These are phyloP conservation scores for Penicillium roqueforti DNA, from an alignment of 495 filamentous ascomycete species.

Conservation along the genomic window DNA sequence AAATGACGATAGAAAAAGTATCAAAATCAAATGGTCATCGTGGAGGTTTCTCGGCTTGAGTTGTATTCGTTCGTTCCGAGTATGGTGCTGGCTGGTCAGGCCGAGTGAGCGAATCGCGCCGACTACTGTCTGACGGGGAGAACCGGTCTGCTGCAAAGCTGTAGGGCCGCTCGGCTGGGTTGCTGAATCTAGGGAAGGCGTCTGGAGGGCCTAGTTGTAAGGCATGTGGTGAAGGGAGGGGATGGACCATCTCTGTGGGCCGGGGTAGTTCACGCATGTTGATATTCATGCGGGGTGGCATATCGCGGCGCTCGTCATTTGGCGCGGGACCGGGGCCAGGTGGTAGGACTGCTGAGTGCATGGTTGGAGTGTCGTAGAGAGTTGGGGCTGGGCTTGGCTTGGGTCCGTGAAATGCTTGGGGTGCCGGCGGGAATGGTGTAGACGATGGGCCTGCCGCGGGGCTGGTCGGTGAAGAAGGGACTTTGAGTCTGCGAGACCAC, in stretches of 20 bases:
- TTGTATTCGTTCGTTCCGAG: conserved; percentile 14
- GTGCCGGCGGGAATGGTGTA: not conserved
- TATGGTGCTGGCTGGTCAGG: conserved; percentile 15
- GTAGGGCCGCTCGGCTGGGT: conserved; percentile 16
- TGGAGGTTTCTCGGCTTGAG: conserved; percentile 20
- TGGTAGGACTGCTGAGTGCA: conserved; percentile 5
- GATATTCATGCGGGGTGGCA: conserved; percentile 22
- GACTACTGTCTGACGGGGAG: conserved; percentile 28
- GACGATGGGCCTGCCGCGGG: conserved; percentile 14
- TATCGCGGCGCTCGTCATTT: conserved; percentile 20
- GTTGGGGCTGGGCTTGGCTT: not conserved
- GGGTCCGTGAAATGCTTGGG: conserved; percentile 9
- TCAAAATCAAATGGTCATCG: conserved; percentile 8
- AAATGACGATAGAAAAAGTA: not conserved
- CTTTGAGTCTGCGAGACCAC: conserved; percentile 30
- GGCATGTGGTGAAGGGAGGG: conserved; percentile 32
- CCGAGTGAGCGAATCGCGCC: conserved; percentile 23
- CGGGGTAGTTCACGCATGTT: conserved; percentile 35
- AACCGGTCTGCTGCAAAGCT: conserved; percentile 26
- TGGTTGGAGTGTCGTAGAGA: conserved; percentile 11
- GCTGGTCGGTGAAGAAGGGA: conserved; percentile 33
- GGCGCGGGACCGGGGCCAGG: conserved; percentile 3
- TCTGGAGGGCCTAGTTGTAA: conserved; percentile 34
- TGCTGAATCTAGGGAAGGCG: conserved; percentile 24
- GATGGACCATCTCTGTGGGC: conserved; percentile 30